These are phyloP conservation scores for Trichosporon ovoides DNA, from an alignment of 1,284 basidiomycete genomes.

Conservation along the genomic window DNA sequence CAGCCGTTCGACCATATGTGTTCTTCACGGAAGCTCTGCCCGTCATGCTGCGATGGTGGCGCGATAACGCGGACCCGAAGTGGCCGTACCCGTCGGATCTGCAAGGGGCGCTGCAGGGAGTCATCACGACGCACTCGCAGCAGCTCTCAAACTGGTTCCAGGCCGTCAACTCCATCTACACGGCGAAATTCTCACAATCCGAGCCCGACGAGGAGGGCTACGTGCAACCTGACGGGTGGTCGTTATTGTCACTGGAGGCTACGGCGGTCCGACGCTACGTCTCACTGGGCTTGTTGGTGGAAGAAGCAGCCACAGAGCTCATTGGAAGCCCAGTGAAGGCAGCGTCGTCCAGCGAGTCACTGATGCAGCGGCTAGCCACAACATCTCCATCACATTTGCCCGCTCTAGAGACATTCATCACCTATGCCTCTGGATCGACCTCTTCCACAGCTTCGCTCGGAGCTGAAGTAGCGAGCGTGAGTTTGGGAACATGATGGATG, in stretches of 20 bases:
- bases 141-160: conserved; percentile 10
- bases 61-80: conserved; percentile 24
- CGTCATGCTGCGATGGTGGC: conserved; percentile 36
- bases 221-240: conserved; percentile 38
- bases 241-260: conserved; percentile 26
- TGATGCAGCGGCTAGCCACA: conserved; percentile 26
- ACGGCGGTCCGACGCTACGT: conserved; percentile 28
- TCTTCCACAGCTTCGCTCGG: conserved; percentile 19
- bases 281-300: conserved; percentile 25
- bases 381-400: conserved; percentile 27
- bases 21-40: conserved; percentile 35
- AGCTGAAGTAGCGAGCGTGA: conserved; percentile 28
- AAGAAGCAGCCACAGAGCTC: conserved; percentile 19
- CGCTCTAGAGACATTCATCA: conserved; percentile 28
- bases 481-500: not conserved
- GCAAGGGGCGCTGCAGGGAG: conserved; percentile 11
- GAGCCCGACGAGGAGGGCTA: conserved; percentile 35
- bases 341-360: conserved; percentile 24
- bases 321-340: conserved; percentile 21
- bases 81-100: conserved; percentile 31
- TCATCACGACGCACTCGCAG: conserved; percentile 9
- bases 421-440: conserved; percentile 27
- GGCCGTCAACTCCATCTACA: conserved; percentile 13
- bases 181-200: conserved; percentile 16
- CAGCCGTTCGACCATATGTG: conserved; percentile 16